Base-by-base conservation (phyloP, 2,329 filamentous ascomycete species). In the Microcera coccophila region DNA sequence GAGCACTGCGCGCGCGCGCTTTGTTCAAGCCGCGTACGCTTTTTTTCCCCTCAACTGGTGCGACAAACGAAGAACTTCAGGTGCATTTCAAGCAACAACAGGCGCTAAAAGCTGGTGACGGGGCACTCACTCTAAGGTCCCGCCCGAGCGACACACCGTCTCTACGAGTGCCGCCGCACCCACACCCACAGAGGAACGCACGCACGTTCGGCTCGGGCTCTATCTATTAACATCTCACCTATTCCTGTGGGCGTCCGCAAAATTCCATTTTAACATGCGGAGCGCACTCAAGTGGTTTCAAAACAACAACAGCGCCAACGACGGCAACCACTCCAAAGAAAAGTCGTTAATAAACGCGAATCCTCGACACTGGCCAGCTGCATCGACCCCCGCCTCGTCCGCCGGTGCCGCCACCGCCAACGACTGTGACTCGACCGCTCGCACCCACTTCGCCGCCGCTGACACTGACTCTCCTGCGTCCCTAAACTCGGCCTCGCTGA, bases 401-500 rank as follows among this genome's bases (percentile, higher is more conserved):
- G 41, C 43, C 41, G 34, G 38, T 42, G 37, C 54, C 53, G 52
- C 57, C 49, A 52, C 49, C 50, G 50, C 53, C 47, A 52, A 51
- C 44, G 48, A 50, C 41, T 49, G 53, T 50, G 51, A 57, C 56
- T 55, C 48, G 48, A 48, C 40, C 51, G 44, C 44, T 48, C 50
- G 54, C 53, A 50, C 55, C 49, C 47, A 48, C 55, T 44, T 48
- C 44, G 45, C 48, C 48, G 49, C 55, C 50, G 48, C 52, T 51
- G 51, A 52, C 49, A 55, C 60, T 55, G 61, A 62, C 53, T 63
- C 62, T 52, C 60, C 61, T 50, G 62, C 55, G 46, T 63, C 62
- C 42, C 57, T 64, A 51, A 59, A 57, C 52, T 65, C 62, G 47
- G 54, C 50, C 45, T 62, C 62, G 49, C 57, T 61, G 54, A 64